A percentile compares a stretch with the other conserved stretches of the same genome.
Evolutionary conservation across 352 stramenopile genomes (phyloP).

Genomic region (Plasmopara viticola): DNA sequence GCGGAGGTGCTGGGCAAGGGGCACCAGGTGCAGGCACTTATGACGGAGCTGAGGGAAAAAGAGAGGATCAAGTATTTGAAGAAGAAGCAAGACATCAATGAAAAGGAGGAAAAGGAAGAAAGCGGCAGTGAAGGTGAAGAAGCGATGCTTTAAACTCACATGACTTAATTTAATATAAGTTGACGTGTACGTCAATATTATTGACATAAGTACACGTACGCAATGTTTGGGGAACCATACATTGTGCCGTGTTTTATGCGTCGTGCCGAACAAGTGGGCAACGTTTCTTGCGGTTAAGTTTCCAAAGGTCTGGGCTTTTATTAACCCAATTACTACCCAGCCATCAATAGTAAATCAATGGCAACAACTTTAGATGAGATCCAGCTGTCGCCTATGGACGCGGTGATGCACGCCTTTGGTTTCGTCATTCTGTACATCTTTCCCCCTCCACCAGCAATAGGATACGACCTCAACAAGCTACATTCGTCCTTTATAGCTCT

Average conservation of each 20-base stretch:
- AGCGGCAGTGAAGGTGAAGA: conserved; percentile 30
- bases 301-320: too few relatives aligned
- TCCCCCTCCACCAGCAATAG: conserved; percentile 7
- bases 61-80: conserved; percentile 37
- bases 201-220: too few relatives aligned
- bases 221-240: too few relatives aligned
- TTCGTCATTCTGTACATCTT: conserved; percentile 58
- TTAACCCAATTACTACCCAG: background rate
- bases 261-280: too few relatives aligned
- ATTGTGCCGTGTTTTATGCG: too few relatives aligned
- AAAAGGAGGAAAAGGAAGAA: conserved; percentile 11
- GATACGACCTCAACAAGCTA: conserved; percentile 38
- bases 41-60: conserved; percentile 51
- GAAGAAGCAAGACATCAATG: conserved; percentile 14
- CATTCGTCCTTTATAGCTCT: conserved; percentile 26
- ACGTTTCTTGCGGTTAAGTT: too few relatives aligned
- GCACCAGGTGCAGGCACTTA: conserved; percentile 54
- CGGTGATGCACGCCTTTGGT: conserved; percentile 35
- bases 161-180: background rate
- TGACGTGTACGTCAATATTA: too few relatives aligned
- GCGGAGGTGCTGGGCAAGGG: conserved; percentile 52
- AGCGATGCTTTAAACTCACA: conserved; percentile 30
- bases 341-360: conserved; percentile 2
- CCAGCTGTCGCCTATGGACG: conserved; percentile 44
- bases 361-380: background rate